phyloP scores from a whole-genome alignment of 495 filamentous ascomycete species.

The Neurospora hispaniola region DNA sequence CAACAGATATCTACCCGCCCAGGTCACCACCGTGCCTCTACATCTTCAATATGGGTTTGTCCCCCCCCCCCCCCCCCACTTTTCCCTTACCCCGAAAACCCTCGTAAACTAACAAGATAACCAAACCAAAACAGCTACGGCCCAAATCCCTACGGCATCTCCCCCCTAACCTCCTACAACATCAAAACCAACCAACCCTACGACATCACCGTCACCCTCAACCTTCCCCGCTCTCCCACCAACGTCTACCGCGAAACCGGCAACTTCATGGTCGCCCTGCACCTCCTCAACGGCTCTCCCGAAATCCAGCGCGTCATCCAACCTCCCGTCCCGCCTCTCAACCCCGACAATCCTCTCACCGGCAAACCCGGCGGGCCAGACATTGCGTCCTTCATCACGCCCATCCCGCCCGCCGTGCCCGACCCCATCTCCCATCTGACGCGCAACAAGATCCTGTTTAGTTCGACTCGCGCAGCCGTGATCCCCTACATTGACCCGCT shows the following conservation, averaged over 20 bases:
- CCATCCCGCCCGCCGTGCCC: slow-evolving; percentile 2
- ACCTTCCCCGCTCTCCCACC: slow-evolving; percentile 46
- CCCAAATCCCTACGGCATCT: slow-evolving; percentile 43
- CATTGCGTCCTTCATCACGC: not conserved
- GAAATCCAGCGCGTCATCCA: slow-evolving; percentile 6
- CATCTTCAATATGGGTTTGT: slow-evolving; percentile 72
- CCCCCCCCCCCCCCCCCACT: too few relatives aligned
- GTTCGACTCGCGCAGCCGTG: slow-evolving; percentile 27
- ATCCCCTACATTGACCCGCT: slow-evolving; percentile 32
- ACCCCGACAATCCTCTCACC: slow-evolving; percentile 9
- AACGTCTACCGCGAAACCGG: slow-evolving; percentile 47
- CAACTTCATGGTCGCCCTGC: slow-evolving; percentile 92
- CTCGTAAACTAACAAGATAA: too few relatives aligned
- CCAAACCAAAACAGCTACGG: slow-evolving; percentile 21
- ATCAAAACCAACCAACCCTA: slow-evolving; percentile 49
- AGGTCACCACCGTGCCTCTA: slow-evolving; percentile 50
- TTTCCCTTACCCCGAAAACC: not conserved
- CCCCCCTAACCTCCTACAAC: slow-evolving; percentile 25
- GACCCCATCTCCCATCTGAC: slow-evolving; percentile 10
- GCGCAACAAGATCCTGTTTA: slow-evolving; percentile 23
- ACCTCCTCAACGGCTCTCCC: slow-evolving; percentile 37
- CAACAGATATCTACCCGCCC: slow-evolving; percentile 66
- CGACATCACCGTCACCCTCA: slow-evolving; percentile 49
- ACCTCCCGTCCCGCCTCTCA: not conserved
- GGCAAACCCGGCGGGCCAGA: not conserved